Evolutionary conservation across 2,329 filamentous ascomycete genomes (phyloP).

Genomic region (Ophiocordyceps camponoti-floridani): DNA sequence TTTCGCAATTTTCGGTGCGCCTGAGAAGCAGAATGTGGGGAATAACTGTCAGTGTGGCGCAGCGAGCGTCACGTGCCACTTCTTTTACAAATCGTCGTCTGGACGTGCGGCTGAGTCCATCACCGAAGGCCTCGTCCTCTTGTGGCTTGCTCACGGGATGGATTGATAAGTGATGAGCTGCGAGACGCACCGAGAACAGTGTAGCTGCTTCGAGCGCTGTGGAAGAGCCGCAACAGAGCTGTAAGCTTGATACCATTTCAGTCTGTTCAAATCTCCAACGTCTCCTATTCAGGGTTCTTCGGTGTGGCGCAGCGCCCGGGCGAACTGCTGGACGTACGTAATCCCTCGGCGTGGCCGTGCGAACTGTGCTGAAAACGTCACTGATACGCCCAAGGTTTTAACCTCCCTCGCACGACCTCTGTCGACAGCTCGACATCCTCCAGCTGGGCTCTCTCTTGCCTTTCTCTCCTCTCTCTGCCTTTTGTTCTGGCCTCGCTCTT

Average conservation of each 20-base stretch:
- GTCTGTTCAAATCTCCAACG: background rate
- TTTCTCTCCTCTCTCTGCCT: background rate
- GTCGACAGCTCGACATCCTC: background rate
- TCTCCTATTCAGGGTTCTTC: background rate
- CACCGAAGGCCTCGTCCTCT: background rate
- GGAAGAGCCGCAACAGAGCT: background rate
- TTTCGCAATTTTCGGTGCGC: background rate
- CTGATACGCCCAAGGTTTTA: slow-evolving; percentile 4
- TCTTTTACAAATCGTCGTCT: background rate
- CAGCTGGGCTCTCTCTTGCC: background rate
- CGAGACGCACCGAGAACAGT: no score
- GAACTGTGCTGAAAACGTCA: slow-evolving; percentile 2
- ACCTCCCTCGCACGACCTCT: background rate
- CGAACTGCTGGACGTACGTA: slow-evolving; percentile 6
- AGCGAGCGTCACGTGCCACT: background rate
- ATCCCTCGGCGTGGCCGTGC: slow-evolving; percentile 2
- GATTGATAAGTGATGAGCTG: no score
- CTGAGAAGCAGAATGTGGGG: background rate
- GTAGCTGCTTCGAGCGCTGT: background rate
- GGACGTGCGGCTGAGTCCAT: background rate
- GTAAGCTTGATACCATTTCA: background rate
- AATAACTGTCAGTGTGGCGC: background rate
- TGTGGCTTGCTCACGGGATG: background rate
- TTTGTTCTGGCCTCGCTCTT: no score
- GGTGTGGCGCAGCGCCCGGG: slow-evolving; percentile 15